Conservation (phyloP, 768 basidiomycete species). For the Rhizopogon salebrosus region DNA sequence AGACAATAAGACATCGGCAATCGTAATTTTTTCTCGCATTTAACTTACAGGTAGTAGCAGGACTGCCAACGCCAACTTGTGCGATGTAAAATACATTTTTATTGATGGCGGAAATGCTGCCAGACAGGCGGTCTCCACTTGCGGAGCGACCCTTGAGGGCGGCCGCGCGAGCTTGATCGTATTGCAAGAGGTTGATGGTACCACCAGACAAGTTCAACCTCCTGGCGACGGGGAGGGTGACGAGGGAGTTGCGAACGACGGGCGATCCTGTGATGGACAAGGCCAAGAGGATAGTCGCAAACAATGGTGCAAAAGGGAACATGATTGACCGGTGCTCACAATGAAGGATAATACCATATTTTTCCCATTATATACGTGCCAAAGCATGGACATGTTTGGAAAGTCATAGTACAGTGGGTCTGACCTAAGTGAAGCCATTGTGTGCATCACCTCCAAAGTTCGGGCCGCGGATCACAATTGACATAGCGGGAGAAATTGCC, state of each 20-base stretch:
- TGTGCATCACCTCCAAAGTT: no score
- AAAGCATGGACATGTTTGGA: neutral
- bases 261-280: slow-evolving; percentile 41
- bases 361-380: neutral
- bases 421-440: no score
- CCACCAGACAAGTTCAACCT: slow-evolving; percentile 45
- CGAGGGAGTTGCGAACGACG: slow-evolving; percentile 32
- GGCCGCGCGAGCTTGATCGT: slow-evolving; percentile 46
- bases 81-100: slow-evolving; percentile 27
- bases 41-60: slow-evolving; percentile 44
- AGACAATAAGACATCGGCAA: neutral
- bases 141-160: slow-evolving; percentile 33
- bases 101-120: slow-evolving; percentile 36
- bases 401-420: neutral
- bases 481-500: no score
- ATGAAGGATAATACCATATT: neutral
- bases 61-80: slow-evolving; percentile 48
- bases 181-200: slow-evolving; percentile 40
- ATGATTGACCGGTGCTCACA: slow-evolving; percentile 20
- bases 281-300: slow-evolving; percentile 41
- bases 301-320: slow-evolving; percentile 34
- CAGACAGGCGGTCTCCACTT: slow-evolving; percentile 9
- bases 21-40: neutral
- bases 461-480: no score
- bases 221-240: slow-evolving; percentile 48